Percentiles rank a stretch among this genome's conserved stretches.
phyloP scores from a whole-genome alignment of 441 rosid genomes.

The Jatropha multifida region DNA sequence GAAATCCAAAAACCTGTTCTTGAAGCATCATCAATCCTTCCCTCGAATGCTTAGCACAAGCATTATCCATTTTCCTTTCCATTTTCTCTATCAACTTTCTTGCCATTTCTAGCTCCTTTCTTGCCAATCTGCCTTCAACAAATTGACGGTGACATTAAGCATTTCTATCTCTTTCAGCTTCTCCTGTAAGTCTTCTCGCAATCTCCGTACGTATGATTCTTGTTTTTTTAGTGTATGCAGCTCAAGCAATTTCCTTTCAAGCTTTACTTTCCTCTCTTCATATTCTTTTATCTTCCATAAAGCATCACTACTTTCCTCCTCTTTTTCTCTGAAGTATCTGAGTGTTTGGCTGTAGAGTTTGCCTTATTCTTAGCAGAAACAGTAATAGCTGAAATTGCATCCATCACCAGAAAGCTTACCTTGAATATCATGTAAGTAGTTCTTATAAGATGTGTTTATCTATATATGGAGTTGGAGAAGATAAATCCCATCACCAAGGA shows the following conservation, averaged over 20 bases:
- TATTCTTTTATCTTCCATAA: constrained; percentile 16
- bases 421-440: constrained; percentile 24
- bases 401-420: constrained; percentile 28
- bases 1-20: constrained; percentile 25
- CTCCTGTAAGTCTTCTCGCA: constrained; percentile 23
- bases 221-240: constrained; percentile 26
- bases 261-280: constrained; percentile 22
- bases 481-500: constrained; percentile 26
- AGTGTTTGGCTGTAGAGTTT: not conserved
- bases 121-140: constrained; percentile 21
- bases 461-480: not conserved
- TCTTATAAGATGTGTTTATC: too few species aligned
- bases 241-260: constrained; percentile 32
- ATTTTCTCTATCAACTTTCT: constrained; percentile 19
- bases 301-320: not conserved
- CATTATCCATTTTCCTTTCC: constrained; percentile 24
- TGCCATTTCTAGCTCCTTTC: constrained; percentile 29
- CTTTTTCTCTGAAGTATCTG: not conserved
- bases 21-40: constrained; percentile 25
- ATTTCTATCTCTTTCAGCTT: constrained; percentile 26
- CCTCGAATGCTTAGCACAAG: constrained; percentile 13
- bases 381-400: constrained; percentile 27
- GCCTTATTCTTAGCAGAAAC: constrained; percentile 17
- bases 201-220: constrained; percentile 16
- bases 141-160: constrained; percentile 21